Conservation (phyloP, 2,329 filamentous ascomycete genomes). For the Fusarium sp. region DNA sequence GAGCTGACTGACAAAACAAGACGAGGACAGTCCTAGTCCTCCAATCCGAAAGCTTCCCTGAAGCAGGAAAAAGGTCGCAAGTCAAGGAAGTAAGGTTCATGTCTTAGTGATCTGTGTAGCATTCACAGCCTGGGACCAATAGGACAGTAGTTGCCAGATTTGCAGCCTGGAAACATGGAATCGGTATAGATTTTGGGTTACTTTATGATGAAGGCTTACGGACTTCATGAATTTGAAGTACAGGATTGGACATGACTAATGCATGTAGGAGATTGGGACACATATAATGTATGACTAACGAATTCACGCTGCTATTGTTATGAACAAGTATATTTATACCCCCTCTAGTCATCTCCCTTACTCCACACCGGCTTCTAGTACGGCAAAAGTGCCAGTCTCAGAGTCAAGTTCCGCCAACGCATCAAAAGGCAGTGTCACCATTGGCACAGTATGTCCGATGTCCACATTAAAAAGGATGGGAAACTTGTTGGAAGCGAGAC, state of each 20-base stretch:
- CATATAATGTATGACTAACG: neutral
- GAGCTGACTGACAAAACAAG: neutral
- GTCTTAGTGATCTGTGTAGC: fast-evolving
- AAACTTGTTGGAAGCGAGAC: slow-evolving; percentile 49
- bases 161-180: neutral
- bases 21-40: neutral
- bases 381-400: slow-evolving; percentile 52
- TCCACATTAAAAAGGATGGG: slow-evolving; percentile 59
- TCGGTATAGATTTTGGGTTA: neutral
- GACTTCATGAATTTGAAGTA: neutral
- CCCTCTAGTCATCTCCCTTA: neutral
- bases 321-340: neutral
- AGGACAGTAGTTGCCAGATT: neutral
- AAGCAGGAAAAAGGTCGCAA: neutral
- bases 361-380: slow-evolving; percentile 45
- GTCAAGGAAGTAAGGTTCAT: neutral
- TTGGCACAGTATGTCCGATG: slow-evolving; percentile 57
- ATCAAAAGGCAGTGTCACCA: slow-evolving; percentile 58
- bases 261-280: neutral
- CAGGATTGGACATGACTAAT: neutral
- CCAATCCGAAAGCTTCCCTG: no score
- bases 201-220: neutral
- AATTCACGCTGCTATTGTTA: neutral
- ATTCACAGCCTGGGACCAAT: neutral
- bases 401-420: slow-evolving; percentile 55